Evolutionary conservation across 306 rosid species (phyloP).

Genomic region (Quercus gilva): DNA sequence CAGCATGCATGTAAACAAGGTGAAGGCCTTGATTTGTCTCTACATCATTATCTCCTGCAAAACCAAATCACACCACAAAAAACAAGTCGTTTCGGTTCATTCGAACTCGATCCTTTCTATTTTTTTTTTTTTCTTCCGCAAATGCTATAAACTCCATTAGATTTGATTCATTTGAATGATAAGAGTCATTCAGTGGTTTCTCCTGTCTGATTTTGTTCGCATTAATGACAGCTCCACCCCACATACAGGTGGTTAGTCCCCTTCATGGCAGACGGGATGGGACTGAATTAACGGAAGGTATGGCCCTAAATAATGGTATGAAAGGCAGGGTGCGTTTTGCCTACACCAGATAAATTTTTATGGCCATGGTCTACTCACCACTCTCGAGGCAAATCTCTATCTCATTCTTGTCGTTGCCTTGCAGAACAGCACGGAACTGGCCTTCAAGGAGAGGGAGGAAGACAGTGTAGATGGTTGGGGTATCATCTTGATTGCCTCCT

Average conservation of each 20-base stretch:
- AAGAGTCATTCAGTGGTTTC: slow-evolving; percentile 37
- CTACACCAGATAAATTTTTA: slow-evolving; percentile 34
- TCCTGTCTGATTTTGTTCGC: slow-evolving; percentile 43
- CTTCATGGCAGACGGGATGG: slow-evolving; percentile 41
- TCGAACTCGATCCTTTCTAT: slow-evolving; percentile 40
- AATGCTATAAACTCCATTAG: slow-evolving; percentile 56
- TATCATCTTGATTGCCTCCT: slow-evolving; percentile 39
- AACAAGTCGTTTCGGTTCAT: slow-evolving; percentile 46
- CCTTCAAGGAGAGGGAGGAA: slow-evolving; percentile 97
- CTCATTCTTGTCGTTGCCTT: slow-evolving; percentile 85
- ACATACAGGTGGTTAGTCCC: slow-evolving; percentile 30
- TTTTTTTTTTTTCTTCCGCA: slow-evolving; percentile 28
- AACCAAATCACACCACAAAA: slow-evolving; percentile 66
- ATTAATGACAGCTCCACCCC: slow-evolving; percentile 54
- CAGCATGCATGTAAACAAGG: slow-evolving; percentile 90
- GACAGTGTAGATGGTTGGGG: slow-evolving; percentile 71
- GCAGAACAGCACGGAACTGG: slow-evolving; percentile 82
- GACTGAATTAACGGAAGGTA: slow-evolving; percentile 39
- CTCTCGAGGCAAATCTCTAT: slow-evolving; percentile 89
- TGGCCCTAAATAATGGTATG: slow-evolving; percentile 35
- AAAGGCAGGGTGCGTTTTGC: slow-evolving; percentile 28
- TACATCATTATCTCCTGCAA: slow-evolving; percentile 86
- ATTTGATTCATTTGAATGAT: slow-evolving; percentile 46
- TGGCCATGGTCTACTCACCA: slow-evolving; percentile 70
- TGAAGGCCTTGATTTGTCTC: slow-evolving; percentile 86